Evolutionary conservation across 202 grass and related monocot species (phyloP), one percentile per base, ranked within the genome.

Genomic region (Alloteropsis angusta): DNA sequence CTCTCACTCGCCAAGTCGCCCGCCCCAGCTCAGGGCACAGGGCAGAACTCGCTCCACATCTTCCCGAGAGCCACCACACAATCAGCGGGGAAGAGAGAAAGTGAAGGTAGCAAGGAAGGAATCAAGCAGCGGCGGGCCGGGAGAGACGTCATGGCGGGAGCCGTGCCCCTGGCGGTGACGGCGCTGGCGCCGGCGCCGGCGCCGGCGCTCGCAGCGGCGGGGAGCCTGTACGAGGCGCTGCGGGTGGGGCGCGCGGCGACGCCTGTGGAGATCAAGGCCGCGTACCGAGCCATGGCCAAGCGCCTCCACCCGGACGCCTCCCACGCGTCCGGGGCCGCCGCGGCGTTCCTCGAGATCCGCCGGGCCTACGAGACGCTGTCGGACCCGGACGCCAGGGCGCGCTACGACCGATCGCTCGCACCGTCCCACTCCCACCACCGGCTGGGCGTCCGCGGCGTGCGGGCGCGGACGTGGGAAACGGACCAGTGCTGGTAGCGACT

Each of bases 261-360:
- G 36, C 84, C 36, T 28, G 64, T 28, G 70, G 89, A 95, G 83
- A 95, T 92, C 82, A 92, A 82, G 78, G 65, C 82, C 8, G 92
- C 89, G 35, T 92, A 95, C 70, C 89, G 89, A 17, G 50, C 86
- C 59, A 75, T 95, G 84, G 92, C 87, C 56, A 95, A 95, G 79
- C 84, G 53, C 69, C 72, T 88, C 17, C 92, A 94, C 74, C 92
- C 88, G 7, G 92, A 94, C 73, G 83, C 86, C 30, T 48, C 79
- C 28, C 6, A 16, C 26, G 50, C 65, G 17, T n/a, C 19, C 5
- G 30, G 36, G 48, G 32, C 47, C 60, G 25, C 0, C 52, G 79
- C 3, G 2, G 59, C 80, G 34, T 94, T 94, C 76, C 18, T 94
- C 41, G 86, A 89, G 77, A 89, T 91, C 60, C 80, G 81, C 14